Evolutionary conservation across 495 filamentous ascomycete species (phyloP), one percentile per base, ranked within the genome.

Genomic region (Usnea hakonensis): DNA sequence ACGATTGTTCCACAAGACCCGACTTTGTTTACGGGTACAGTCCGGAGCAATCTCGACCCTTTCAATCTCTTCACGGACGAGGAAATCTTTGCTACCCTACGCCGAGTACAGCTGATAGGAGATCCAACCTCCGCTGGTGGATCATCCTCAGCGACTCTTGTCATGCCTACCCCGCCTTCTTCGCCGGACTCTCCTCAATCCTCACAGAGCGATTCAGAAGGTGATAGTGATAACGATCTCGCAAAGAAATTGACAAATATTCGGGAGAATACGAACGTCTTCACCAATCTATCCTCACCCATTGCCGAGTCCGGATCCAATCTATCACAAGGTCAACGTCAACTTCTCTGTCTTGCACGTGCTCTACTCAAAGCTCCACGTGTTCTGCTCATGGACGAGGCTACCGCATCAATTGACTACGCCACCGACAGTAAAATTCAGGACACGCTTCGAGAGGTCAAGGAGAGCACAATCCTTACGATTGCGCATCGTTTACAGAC

Each of bases 1-100:
- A 97, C 95, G 3, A 97, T 99, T 70, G 95, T 99, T 28, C 95
- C 95, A 33, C 95, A 99, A 77, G 95, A 98, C 68, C 95, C 95
- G 5, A 99, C 95, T 0, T 81, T 99, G 2, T 99, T 99, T 74
- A 94, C 89, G 5, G 95, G 95, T 58, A 99, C 94, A 1, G 90
- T 99, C 67, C 84, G 95, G 44, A 92, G 79, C 70, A 99, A 99
- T 70, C 85, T 99, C 2, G 95, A 99, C 73, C 95, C 95, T 1
- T 99, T 99, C 76, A 78, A 81, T 36, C 73, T 93, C 30, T 96
- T 96, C 76, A 95, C 87, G 0, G 92, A 97, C 68, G 90, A 92
- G 60, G 84, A 97, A 61, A 89, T 99, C 50, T 96, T 95, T 74
- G 84, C 82, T 3, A 90, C 89, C 7, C 82, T 99, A 26, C 87